phyloP scores from a whole-genome alignment of 768 basidiomycete species.

The Tremella yokohamensis region DNA sequence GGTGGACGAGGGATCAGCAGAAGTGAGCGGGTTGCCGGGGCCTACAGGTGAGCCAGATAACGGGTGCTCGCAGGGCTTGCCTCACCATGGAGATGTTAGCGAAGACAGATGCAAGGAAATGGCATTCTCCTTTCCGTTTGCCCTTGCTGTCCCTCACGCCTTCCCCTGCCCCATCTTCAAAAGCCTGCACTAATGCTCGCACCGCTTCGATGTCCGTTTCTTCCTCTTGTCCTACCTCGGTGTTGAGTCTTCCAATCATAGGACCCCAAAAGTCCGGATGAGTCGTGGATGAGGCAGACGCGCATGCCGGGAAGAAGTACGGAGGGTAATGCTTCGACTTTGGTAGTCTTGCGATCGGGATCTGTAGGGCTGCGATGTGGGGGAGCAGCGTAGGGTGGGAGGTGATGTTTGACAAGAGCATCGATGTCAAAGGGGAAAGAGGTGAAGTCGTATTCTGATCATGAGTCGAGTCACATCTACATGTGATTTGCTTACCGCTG shows the following conservation, averaged over 20 bases:
- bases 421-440: constrained; percentile 90
- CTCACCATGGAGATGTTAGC: constrained; percentile 78
- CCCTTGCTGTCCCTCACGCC: constrained; percentile 57
- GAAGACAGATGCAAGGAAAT: constrained; percentile 91
- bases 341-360: constrained; percentile 57
- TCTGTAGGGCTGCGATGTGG: constrained; percentile 62
- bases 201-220: constrained; percentile 60
- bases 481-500: constrained; percentile 62
- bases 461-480: background rate
- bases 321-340: constrained; percentile 51
- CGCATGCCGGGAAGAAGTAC: constrained; percentile 71
- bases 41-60: constrained; percentile 54
- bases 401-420: constrained; percentile 93
- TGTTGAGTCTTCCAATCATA: constrained; percentile 35
- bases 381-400: constrained; percentile 67
- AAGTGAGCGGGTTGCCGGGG: constrained; percentile 70
- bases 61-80: background rate
- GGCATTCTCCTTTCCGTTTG: constrained; percentile 68
- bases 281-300: constrained; percentile 71
- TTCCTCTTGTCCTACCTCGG: constrained; percentile 44
- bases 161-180: constrained; percentile 67
- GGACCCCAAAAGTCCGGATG: constrained; percentile 67
- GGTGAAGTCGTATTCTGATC: constrained; percentile 79
- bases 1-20: constrained; percentile 68
- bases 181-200: constrained; percentile 83